Conservation (phyloP, 2,329 filamentous ascomycete genomes). For the Penicillium sp. region DNA sequence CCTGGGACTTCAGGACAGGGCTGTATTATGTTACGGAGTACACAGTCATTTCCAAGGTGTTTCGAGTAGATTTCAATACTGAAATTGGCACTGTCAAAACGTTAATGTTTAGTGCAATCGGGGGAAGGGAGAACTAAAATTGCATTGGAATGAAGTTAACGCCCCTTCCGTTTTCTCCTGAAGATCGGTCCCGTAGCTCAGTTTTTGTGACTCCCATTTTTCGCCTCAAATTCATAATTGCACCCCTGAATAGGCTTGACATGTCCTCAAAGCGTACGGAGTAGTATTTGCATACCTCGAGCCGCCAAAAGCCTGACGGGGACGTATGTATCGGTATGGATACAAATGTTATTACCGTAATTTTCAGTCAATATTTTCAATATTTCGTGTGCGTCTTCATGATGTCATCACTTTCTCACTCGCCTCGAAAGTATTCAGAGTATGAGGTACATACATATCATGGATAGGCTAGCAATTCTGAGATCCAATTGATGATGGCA, state of each 20-base stretch:
- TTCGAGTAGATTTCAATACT: neutral
- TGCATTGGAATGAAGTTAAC: slow-evolving; percentile 17
- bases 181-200: slow-evolving; percentile 24
- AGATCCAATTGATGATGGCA: neutral
- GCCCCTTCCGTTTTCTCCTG: slow-evolving; percentile 27
- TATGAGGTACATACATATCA: no score
- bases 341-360: neutral
- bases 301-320: neutral
- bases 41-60: neutral
- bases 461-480: neutral
- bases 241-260: slow-evolving; percentile 1
- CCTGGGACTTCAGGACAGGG: slow-evolving; percentile 10
- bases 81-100: neutral
- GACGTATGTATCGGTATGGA: neutral
- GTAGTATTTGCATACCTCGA: neutral
- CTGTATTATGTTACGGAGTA: neutral
- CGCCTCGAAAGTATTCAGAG: neutral
- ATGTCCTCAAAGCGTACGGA: slow-evolving; percentile 3
- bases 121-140: slow-evolving; percentile 4
- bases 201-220: neutral
- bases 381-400: slow-evolving; percentile 18
- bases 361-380: neutral
- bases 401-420: slow-evolving; percentile 21
- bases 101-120: neutral
- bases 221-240: neutral